Base-by-base conservation (phyloP, 1,284 basidiomycete genomes). In the Cryptococcus amylolentus region DNA sequence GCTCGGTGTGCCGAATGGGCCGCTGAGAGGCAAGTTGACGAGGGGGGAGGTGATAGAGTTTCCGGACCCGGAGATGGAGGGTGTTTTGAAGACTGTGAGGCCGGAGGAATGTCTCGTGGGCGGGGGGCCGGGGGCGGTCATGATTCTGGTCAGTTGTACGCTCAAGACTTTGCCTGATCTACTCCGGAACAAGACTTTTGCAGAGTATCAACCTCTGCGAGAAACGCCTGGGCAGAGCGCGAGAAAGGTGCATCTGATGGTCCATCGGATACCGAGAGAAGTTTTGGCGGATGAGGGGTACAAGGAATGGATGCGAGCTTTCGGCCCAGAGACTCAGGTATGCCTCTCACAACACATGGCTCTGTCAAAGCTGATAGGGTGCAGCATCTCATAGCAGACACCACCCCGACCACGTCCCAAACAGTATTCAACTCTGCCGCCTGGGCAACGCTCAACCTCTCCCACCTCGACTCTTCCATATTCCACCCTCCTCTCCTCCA, bases 381-480 rank as follows among this genome's bases (percentile, higher is more conserved):
- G 26, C 12, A 91, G 86, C 88, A 91, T 67, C 63, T 89, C 9
- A 75, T 90, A 31, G 80, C 87, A 16, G 86, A 88, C 39, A 79
- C 80, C 37, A 79, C 83, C 58, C 79, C 86, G 54, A 78, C 79
- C 42, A 76, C 84, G 5, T 84, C 95, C 74, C 84, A 82, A 4
- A 79, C 89, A 26, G 85, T 86, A 14, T 94, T 90, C 69, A 87
- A 85, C 0, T 87, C 85, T 23, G 83, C 86, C 9, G 86, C 87
- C 2, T 84, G 84, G 65, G 84, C 85, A 57, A 86, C 88, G 52
- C 80, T 91, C 18, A 82, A 85, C 44, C 80, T 96, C 5, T 85
- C 84, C 60, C 78, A 86, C 55, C 78, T 96, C 37, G 89, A 96
- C 67, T 61, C 81, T 0, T 72, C 82, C 1, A 84, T 94, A 65